Evolutionary conservation across 2,329 filamentous ascomycete species (phyloP).

Genomic region (Uncinocarpus reesii): DNA sequence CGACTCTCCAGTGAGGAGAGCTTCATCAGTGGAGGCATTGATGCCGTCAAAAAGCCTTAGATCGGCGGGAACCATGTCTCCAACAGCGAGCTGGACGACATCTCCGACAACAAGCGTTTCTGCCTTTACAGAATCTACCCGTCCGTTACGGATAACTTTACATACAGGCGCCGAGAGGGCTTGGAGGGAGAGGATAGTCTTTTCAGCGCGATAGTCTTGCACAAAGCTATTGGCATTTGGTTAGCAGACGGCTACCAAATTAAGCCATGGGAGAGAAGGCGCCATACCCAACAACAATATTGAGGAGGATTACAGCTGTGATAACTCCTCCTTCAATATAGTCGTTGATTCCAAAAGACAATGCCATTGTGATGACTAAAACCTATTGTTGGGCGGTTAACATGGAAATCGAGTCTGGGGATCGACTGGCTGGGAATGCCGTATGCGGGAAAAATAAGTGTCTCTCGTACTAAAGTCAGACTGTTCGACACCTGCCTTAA

Average conservation of each 20-base stretch:
- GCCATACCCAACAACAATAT: constrained; percentile 45
- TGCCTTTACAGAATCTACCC: constrained; percentile 43
- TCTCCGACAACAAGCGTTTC: constrained; percentile 50
- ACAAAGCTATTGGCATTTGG: constrained; percentile 33
- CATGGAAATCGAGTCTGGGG: constrained; percentile 10
- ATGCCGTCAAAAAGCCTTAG: constrained; percentile 45
- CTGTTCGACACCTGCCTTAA: constrained; percentile 68
- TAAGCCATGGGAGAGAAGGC: neutral
- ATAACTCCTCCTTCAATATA: constrained; percentile 52
- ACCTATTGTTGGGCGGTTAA: constrained; percentile 41
- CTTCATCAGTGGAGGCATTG: constrained; percentile 52
- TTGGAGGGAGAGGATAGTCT: constrained; percentile 45
- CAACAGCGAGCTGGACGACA: constrained; percentile 43
- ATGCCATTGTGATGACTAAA: constrained; percentile 63
- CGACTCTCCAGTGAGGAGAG: constrained; percentile 53
- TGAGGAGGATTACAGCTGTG: constrained; percentile 48
- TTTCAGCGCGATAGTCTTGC: constrained; percentile 45
- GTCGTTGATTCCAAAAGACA: constrained; percentile 46
- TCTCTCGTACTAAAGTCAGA: constrained; percentile 51
- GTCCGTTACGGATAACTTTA: constrained; percentile 42
- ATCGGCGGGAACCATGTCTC: constrained; percentile 44
- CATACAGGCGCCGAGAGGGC: constrained; percentile 44
- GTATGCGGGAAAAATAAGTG: constrained; percentile 10
- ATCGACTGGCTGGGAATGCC: constrained; percentile 16
- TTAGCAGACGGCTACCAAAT: neutral